Evolutionary conservation across 2,329 filamentous ascomycete genomes (phyloP).

Genomic region (Alternaria sp.): DNA sequence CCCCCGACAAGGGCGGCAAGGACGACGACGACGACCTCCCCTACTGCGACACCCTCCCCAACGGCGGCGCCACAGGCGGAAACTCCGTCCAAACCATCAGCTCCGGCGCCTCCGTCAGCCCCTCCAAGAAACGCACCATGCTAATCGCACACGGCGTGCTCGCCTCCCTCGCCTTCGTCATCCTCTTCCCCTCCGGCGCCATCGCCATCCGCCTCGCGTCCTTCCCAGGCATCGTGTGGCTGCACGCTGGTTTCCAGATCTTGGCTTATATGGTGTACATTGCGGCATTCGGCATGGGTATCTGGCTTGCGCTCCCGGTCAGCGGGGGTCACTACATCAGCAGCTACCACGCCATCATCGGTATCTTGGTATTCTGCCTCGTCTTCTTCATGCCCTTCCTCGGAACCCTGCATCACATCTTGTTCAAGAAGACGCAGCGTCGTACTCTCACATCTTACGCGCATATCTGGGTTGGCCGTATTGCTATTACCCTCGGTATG

Average conservation of each 20-base stretch:
- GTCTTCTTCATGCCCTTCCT: constrained; percentile 63
- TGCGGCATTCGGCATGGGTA: constrained; percentile 59
- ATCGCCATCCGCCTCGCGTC: constrained; percentile 53
- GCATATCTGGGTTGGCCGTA: constrained; percentile 63
- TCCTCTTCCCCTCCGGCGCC: constrained; percentile 54
- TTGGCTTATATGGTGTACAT: constrained; percentile 57
- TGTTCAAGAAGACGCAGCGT: constrained; percentile 56
- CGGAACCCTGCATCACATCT: constrained; percentile 59
- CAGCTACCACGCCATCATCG: constrained; percentile 60
- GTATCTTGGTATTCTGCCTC: constrained; percentile 57
- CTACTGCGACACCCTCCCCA: constrained; percentile 36
- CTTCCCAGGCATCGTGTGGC: constrained; percentile 53
- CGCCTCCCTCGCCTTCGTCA: constrained; percentile 53
- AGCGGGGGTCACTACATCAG: constrained; percentile 44
- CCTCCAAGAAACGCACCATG: constrained; percentile 35
- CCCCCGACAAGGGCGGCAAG: neutral
- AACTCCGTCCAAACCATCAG: constrained; percentile 26
- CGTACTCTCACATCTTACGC: constrained; percentile 57
- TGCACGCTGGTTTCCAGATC: constrained; percentile 56
- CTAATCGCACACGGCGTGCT: constrained; percentile 54
- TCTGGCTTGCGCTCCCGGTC: constrained; percentile 26
- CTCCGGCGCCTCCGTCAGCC: neutral
- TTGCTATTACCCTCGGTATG: constrained; percentile 59
- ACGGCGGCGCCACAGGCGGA: constrained; percentile 7
- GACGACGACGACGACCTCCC: constrained; percentile 18